These are phyloP conservation scores for Tuber aestivum DNA, from an alignment of 495 filamentous ascomycete species.

Conservation along the genomic window DNA sequence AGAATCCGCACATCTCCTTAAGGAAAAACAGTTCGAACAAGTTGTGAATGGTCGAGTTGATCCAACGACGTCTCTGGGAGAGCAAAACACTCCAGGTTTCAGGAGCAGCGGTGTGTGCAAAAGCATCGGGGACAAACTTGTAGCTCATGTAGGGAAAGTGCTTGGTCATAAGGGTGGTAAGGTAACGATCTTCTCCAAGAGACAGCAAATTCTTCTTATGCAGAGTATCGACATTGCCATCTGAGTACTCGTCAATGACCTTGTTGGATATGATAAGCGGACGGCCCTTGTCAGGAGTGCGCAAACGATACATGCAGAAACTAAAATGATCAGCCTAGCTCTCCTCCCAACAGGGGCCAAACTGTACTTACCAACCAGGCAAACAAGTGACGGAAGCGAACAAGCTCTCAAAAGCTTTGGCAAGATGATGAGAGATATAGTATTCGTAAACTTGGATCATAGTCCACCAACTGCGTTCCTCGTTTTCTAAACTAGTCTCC, in stretches of 20 bases:
- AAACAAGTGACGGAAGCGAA: constrained; percentile 96
- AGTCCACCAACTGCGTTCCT: constrained; percentile 91
- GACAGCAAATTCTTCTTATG: constrained; percentile 98
- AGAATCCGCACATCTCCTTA: constrained; percentile 94
- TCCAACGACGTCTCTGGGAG: constrained; percentile 95
- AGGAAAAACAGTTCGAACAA: constrained; percentile 79
- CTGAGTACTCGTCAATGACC: constrained; percentile 79
- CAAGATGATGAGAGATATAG: constrained; percentile 88
- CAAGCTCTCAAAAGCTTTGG: constrained; percentile 91
- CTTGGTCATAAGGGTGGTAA: constrained; percentile 97
- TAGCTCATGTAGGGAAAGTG: constrained; percentile 92
- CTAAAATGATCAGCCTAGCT: constrained; percentile 51
- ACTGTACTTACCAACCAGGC: constrained; percentile 80
- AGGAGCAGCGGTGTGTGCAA: constrained; percentile 85
- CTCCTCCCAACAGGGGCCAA: not conserved
- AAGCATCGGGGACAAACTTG: constrained; percentile 91
- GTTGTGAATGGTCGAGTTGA: constrained; percentile 98
- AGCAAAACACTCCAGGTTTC: constrained; percentile 88
- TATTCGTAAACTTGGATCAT: constrained; percentile 99
- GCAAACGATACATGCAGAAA: constrained; percentile 97
- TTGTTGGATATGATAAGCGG: constrained; percentile 87
- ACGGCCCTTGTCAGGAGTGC: constrained; percentile 84
- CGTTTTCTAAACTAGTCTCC: constrained; percentile 93
- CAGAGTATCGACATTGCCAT: constrained; percentile 82
- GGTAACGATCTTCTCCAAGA: constrained; percentile 93